A percentile compares a stretch with the other conserved stretches of the same genome.
These are phyloP conservation scores for Aulographum hederae DNA, from an alignment of 2,329 filamentous ascomycete species.

Conservation along the genomic window DNA sequence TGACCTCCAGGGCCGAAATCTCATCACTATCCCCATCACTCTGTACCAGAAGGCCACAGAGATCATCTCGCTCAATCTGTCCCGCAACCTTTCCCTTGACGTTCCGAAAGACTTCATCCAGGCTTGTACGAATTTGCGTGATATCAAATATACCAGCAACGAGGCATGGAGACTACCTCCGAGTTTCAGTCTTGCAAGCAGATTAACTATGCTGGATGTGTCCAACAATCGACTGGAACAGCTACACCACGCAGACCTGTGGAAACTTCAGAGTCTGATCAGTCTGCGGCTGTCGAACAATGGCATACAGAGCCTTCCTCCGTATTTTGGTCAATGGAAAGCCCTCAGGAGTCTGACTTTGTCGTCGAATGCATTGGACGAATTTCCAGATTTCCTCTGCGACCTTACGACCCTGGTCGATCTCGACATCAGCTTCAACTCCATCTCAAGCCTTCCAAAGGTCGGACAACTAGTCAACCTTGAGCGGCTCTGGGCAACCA, in stretches of 20 bases:
- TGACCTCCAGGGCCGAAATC: conserved; percentile 73
- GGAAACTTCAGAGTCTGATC: conserved; percentile 55
- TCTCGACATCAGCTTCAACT: conserved; percentile 92
- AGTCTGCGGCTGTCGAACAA: conserved; percentile 94
- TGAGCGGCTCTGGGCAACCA: conserved; percentile 86
- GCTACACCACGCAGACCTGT: conserved; percentile 67
- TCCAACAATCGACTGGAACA: conserved; percentile 88
- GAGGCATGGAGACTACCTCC: conserved; percentile 73
- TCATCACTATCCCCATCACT: conserved; percentile 86
- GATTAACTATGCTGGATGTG: conserved; percentile 76
- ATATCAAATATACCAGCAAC: conserved; percentile 92
- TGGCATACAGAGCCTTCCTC: conserved; percentile 57
- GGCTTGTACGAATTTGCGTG: conserved; percentile 73
- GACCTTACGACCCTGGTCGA: conserved; percentile 70
- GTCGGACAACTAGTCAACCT: conserved; percentile 64
- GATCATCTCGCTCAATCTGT: conserved; percentile 88
- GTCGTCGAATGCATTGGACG: conserved; percentile 78
- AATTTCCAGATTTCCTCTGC: conserved; percentile 73
- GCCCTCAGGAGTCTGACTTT: conserved; percentile 71
- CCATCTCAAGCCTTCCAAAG: conserved; percentile 59
- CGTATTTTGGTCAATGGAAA: conserved; percentile 67
- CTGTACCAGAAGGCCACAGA: conserved; percentile 83
- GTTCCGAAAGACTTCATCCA: conserved; percentile 94
- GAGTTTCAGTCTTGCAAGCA: conserved; percentile 64
- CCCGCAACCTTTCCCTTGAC: conserved; percentile 77